Percentiles rank a stretch among this genome's conserved stretches.
Evolutionary conservation across 768 basidiomycete genomes (phyloP).

Genomic region (Lactifluus pinguis): DNA sequence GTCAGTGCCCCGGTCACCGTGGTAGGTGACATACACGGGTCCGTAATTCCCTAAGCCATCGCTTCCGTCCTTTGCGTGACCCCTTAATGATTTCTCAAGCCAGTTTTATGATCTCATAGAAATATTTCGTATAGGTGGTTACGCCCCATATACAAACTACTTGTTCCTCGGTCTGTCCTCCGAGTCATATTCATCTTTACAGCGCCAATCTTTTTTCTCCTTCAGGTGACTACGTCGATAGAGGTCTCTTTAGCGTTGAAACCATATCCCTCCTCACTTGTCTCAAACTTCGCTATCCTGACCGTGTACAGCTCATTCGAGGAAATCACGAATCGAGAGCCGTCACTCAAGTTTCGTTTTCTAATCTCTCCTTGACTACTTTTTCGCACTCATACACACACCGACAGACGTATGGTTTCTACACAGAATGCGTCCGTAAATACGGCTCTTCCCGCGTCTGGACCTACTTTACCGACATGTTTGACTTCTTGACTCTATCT

Average conservation of each 20-base stretch:
- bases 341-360: slow-evolving; percentile 83
- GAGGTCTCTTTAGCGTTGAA: slow-evolving; percentile 95
- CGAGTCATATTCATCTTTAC: not conserved
- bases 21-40: slow-evolving; percentile 99
- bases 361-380: not conserved
- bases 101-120: slow-evolving; percentile 99
- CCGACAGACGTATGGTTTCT: slow-evolving; percentile 92
- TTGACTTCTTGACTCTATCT: slow-evolving; percentile 94
- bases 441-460: slow-evolving; percentile 94
- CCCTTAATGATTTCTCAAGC: slow-evolving; percentile 39
- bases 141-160: slow-evolving; percentile 95
- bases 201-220: not conserved
- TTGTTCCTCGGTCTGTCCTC: slow-evolving; percentile 79
- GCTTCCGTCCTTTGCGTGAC: slow-evolving; percentile 26
- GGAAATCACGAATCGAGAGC: slow-evolving; percentile 98
- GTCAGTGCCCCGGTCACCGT: slow-evolving; percentile 96
- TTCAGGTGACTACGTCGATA: slow-evolving; percentile 95
- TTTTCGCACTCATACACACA: not conserved
- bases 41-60: slow-evolving; percentile 28
- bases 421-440: slow-evolving; percentile 95
- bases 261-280: slow-evolving; percentile 96
- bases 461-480: slow-evolving; percentile 99
- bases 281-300: slow-evolving; percentile 93
- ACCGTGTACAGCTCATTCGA: slow-evolving; percentile 91
- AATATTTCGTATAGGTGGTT: slow-evolving; percentile 97